These are phyloP conservation scores for Plasmopara viticola DNA, from an alignment of 352 stramenopile species.

Conservation along the genomic window DNA sequence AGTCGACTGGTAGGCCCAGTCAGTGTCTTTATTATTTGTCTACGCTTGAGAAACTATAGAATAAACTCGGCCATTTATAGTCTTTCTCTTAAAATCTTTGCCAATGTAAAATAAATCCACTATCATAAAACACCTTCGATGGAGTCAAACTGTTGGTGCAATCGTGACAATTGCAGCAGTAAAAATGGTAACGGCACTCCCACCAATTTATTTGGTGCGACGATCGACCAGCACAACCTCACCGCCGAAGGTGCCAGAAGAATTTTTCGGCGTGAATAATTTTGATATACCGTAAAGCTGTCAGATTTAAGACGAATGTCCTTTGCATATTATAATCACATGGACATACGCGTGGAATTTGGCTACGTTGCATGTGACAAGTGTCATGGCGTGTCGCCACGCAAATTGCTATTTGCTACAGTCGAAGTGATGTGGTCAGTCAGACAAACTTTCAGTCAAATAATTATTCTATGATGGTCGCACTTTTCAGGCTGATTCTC, in stretches of 20 bases:
- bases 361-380: slow-evolving; percentile 2
- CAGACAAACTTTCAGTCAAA: slow-evolving; percentile 19
- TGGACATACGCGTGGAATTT: slow-evolving; percentile 7
- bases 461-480: slow-evolving; percentile 5
- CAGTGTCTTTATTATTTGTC: too few relatives aligned
- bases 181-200: slow-evolving; percentile 1
- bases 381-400: slow-evolving; percentile 1
- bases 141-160: slow-evolving; percentile 7
- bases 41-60: too few relatives aligned
- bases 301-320: too few relatives aligned
- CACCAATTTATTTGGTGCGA: slow-evolving; percentile 10
- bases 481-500: slow-evolving; percentile 6
- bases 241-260: neutral
- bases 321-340: too few relatives aligned
- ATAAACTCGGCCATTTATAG: too few relatives aligned
- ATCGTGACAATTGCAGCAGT: slow-evolving; percentile 7
- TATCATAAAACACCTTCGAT: neutral
- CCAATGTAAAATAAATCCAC: slow-evolving; percentile 1
- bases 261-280: neutral
- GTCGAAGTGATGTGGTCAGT: slow-evolving; percentile 20
- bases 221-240: neutral
- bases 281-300: too few relatives aligned
- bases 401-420: slow-evolving; percentile 10
- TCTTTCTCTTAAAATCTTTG: neutral
- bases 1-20: too few relatives aligned